Evolutionary conservation across 2,329 filamentous ascomycete species (phyloP), one percentile per base, ranked within the genome.

Genomic region (Coniosporium tulheliwenetii): DNA sequence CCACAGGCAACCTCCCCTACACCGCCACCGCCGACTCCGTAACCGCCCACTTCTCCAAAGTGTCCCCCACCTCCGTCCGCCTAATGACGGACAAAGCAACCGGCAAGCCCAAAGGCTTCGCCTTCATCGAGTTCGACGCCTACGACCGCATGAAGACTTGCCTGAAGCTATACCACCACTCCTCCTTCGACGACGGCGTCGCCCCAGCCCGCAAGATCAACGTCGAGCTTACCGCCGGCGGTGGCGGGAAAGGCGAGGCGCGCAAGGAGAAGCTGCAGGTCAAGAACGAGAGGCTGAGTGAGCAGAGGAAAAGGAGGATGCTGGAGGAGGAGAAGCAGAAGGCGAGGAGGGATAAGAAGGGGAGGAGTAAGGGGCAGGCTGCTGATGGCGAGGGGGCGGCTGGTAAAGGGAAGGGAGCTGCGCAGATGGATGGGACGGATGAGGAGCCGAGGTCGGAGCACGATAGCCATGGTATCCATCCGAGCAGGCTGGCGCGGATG

Each of bases 141-240:
- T 93, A 79, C 63, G 82, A 87, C 61, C 77, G 81, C 56, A 93
- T 94, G 85, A 83, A 93, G 69, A 91, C 85, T 30, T 93, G 85
- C 55, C 70, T 96, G 45, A 84, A 87, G 61, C 77, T 85, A 47
- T 89, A 89, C 63, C 87, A 96, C 63, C 87, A 95, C 64, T 81
- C 77, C 44, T 71, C 71, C 47, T 93, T 95, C 56, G 65, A 75
- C 44, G 70, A 72, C 40, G 65, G 65, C 32, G 65, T 64, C 52
- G 66, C 60, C 30, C 60, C 62, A 1, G 43, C 36, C 35, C 37
- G 89, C 51, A 82, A 79, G 62, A 93, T 96, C 53, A 95, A 94
- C 56, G 83, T 95, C 19, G 89, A 95, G 64, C 64, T 96, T 49
- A 94, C 86, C 73, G 78, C 71, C 32, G 87, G 87, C 32, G 71